These are phyloP conservation scores for Aspergillus transmontanensis DNA, from an alignment of 2,329 filamentous ascomycete genomes.

Conservation along the genomic window DNA sequence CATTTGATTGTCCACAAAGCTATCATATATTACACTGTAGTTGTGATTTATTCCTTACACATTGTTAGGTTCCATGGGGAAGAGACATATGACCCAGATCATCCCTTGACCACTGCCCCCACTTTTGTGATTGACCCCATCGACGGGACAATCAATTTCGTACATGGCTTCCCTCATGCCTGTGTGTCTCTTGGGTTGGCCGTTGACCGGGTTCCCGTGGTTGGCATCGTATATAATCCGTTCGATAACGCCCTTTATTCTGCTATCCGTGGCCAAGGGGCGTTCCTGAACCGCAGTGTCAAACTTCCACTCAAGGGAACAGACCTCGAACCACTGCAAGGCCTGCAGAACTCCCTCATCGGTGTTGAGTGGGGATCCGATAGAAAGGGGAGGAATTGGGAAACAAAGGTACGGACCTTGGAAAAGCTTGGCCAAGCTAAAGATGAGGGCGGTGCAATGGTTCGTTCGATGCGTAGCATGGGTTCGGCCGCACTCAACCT, in stretches of 20 bases:
- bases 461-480: slow-evolving; percentile 59
- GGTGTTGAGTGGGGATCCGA: slow-evolving; percentile 65
- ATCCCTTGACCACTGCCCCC: slow-evolving; percentile 53
- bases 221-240: slow-evolving; percentile 65
- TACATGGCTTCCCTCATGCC: slow-evolving; percentile 62
- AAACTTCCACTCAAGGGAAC: slow-evolving; percentile 51
- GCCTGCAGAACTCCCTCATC: slow-evolving; percentile 56
- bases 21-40: not conserved
- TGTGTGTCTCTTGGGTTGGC: slow-evolving; percentile 62
- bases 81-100: slow-evolving; percentile 61
- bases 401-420: slow-evolving; percentile 59
- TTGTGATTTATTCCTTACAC: not conserved
- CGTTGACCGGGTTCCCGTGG: slow-evolving; percentile 51
- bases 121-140: slow-evolving; percentile 68
- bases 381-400: slow-evolving; percentile 58
- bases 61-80: slow-evolving; percentile 56
- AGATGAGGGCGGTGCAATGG: slow-evolving; percentile 62
- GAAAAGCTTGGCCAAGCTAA: slow-evolving; percentile 49
- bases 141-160: slow-evolving; percentile 67
- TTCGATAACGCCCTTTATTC: slow-evolving; percentile 59
- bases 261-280: slow-evolving; percentile 58
- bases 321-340: slow-evolving; percentile 48
- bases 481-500: slow-evolving; percentile 65
- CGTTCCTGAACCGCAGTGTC: slow-evolving; percentile 46
- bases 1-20: not conserved